A percentile compares a stretch with the other conserved stretches of the same genome.
Evolutionary conservation across 2,329 filamentous ascomycete species (phyloP).

Genomic region (Xylariaceae sp.): DNA sequence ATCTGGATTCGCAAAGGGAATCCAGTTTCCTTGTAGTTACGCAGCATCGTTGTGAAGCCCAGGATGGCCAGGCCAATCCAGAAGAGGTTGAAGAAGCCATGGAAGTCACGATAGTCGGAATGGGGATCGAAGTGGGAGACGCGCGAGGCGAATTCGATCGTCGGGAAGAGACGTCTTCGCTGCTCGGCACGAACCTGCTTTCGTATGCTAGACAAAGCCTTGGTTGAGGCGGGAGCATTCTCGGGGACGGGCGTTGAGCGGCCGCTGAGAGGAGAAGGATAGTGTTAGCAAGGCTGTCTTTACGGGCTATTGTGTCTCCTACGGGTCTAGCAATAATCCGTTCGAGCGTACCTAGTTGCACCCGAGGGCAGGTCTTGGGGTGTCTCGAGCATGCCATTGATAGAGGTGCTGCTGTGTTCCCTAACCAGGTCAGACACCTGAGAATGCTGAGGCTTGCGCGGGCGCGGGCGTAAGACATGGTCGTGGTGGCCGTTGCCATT

Average conservation of each 20-base stretch:
- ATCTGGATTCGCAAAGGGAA: conserved; percentile 81
- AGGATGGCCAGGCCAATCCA: conserved; percentile 97
- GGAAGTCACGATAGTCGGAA: conserved; percentile 90
- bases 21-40: conserved; percentile 92
- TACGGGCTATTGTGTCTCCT: too few species aligned
- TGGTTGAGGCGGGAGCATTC: conserved; percentile 89
- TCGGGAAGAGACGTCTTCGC: conserved; percentile 83
- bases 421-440: conserved; percentile 46
- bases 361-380: conserved; percentile 39
- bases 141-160: conserved; percentile 84
- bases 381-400: conserved; percentile 36
- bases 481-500: conserved; percentile 33
- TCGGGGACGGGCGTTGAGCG: conserved; percentile 78
- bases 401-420: conserved; percentile 39
- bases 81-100: conserved; percentile 96
- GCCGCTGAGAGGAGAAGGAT: conserved; percentile 52
- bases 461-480: conserved; percentile 47
- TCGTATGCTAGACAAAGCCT: conserved; percentile 79
- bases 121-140: conserved; percentile 94
- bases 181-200: conserved; percentile 80
- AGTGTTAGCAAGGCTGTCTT: conserved; percentile 9
- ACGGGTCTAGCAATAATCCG: too few species aligned
- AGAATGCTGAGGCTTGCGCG: conserved; percentile 48
- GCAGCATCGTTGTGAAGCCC: conserved; percentile 89
- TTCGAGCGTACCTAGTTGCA: conserved; percentile 42